Evolutionary conservation across 2,329 filamentous ascomycete genomes (phyloP).

Genomic region (Penicillium sp.): DNA sequence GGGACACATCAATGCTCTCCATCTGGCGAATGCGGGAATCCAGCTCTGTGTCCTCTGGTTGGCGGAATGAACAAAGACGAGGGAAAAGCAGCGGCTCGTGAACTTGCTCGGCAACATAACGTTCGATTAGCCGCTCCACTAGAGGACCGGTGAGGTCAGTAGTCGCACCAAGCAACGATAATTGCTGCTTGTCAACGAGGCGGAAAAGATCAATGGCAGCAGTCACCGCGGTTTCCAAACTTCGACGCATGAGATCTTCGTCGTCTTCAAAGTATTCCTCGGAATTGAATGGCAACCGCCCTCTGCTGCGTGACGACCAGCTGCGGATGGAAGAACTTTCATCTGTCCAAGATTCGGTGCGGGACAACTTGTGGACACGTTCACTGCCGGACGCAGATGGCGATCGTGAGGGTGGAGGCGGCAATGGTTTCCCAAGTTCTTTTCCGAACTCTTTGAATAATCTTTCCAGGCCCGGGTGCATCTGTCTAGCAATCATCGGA

Average conservation of each 20-base stretch:
- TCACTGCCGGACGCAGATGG: slow-evolving; percentile 55
- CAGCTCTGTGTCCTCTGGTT: slow-evolving; percentile 79
- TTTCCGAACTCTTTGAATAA: slow-evolving; percentile 85
- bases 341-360: slow-evolving; percentile 37
- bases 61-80: slow-evolving; percentile 71
- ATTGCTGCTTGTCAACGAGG: slow-evolving; percentile 88
- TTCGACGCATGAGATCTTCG: slow-evolving; percentile 83
- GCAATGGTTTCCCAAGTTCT: slow-evolving; percentile 80
- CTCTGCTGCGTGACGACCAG: slow-evolving; percentile 33
- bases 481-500: slow-evolving; percentile 91
- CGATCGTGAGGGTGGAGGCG: slow-evolving; percentile 60
- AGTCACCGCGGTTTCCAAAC: slow-evolving; percentile 87
- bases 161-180: slow-evolving; percentile 85
- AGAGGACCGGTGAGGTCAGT: slow-evolving; percentile 90
- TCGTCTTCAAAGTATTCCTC: slow-evolving; percentile 80
- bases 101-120: slow-evolving; percentile 89
- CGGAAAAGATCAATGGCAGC: slow-evolving; percentile 95
- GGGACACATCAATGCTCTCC: slow-evolving; percentile 89
- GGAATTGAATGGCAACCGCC: slow-evolving; percentile 54
- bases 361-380: slow-evolving; percentile 25
- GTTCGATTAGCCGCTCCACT: slow-evolving; percentile 90
- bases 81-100: slow-evolving; percentile 83
- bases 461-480: slow-evolving; percentile 87
- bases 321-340: slow-evolving; percentile 37
- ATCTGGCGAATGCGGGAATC: slow-evolving; percentile 90